These are phyloP conservation scores for Verticillium dahliae DNA, from an alignment of 2,329 filamentous ascomycete species.

Conservation along the genomic window DNA sequence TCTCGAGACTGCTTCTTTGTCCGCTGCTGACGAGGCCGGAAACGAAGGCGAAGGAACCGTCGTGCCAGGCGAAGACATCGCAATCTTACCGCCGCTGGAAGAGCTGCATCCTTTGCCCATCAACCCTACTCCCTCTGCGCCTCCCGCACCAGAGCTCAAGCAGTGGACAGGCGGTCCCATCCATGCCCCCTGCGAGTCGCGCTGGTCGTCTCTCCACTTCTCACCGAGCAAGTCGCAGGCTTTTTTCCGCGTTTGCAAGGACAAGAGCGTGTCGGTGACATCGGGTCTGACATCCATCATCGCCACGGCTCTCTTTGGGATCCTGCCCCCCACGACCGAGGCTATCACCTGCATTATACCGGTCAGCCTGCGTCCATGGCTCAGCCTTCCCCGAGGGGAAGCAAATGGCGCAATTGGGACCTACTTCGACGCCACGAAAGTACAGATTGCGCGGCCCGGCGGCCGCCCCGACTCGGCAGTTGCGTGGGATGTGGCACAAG, in stretches of 20 bases:
- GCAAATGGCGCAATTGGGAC: constrained; percentile 8
- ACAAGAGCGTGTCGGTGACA: constrained; percentile 5
- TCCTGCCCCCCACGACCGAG: constrained; percentile 7
- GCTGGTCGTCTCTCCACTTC: constrained; percentile 9
- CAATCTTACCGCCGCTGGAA: constrained; percentile 32
- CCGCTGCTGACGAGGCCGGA: not conserved
- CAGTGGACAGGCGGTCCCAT: constrained; percentile 31
- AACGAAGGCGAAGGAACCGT: not conserved
- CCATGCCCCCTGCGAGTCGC: constrained; percentile 14
- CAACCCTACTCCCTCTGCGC: constrained; percentile 20
- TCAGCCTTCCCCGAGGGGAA: constrained; percentile 3
- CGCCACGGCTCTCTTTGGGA: constrained; percentile 6
- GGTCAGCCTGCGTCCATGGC: constrained; percentile 11
- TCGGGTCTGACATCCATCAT: constrained; percentile 9
- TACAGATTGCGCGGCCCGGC: constrained; percentile 2
- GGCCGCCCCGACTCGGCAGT: not conserved
- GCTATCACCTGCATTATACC: constrained; percentile 12
- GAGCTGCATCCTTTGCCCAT: constrained; percentile 29
- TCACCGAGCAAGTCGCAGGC: constrained; percentile 1
- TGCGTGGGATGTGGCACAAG: not conserved
- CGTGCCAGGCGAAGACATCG: constrained; percentile 12
- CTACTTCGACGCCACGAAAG: constrained; percentile 9
- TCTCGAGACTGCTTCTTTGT: constrained; percentile 16
- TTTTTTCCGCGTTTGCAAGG: constrained; percentile 10
- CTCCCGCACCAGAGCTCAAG: constrained; percentile 24